phyloP scores from a whole-genome alignment of 2,329 filamentous ascomycete genomes.

The Pezicula neosporulosa region DNA sequence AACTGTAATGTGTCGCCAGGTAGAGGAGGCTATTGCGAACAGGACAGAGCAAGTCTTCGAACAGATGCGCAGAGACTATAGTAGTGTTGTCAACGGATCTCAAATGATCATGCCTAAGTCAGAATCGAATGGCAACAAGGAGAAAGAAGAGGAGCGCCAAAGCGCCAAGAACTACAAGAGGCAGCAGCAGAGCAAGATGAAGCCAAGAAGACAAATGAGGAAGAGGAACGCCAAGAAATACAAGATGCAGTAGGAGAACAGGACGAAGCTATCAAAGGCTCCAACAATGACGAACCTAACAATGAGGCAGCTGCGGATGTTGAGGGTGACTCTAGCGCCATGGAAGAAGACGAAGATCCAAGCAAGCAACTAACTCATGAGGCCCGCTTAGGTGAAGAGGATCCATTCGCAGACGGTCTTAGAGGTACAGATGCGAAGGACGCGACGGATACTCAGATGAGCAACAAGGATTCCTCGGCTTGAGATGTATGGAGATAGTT shows the following conservation, averaged over 20 bases:
- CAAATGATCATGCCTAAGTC: slow-evolving; percentile 23
- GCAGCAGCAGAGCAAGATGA: neutral
- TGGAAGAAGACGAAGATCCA: neutral
- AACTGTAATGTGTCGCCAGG: slow-evolving; percentile 28
- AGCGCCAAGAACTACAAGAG: too few species aligned
- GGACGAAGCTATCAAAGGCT: neutral
- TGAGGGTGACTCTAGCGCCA: neutral
- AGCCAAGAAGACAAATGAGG: neutral
- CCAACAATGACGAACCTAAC: neutral
- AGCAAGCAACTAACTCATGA: neutral
- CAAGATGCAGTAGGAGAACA: neutral
- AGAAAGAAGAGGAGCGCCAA: neutral
- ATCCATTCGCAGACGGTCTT: neutral
- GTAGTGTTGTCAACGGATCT: slow-evolving; percentile 23
- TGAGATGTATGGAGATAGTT: neutral
- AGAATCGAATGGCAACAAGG: neutral
- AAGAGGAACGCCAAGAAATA: neutral
- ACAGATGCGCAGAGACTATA: slow-evolving; percentile 29
- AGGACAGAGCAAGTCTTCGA: slow-evolving; percentile 27
- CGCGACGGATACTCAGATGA: neutral
- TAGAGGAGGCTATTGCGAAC: slow-evolving; percentile 22
- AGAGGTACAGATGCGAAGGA: neutral
- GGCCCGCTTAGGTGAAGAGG: neutral
- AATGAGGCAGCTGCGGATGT: neutral
- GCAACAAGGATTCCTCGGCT: neutral